These are phyloP conservation scores for Claviceps maximensis DNA, from an alignment of 2,329 filamentous ascomycete genomes.

Conservation along the genomic window DNA sequence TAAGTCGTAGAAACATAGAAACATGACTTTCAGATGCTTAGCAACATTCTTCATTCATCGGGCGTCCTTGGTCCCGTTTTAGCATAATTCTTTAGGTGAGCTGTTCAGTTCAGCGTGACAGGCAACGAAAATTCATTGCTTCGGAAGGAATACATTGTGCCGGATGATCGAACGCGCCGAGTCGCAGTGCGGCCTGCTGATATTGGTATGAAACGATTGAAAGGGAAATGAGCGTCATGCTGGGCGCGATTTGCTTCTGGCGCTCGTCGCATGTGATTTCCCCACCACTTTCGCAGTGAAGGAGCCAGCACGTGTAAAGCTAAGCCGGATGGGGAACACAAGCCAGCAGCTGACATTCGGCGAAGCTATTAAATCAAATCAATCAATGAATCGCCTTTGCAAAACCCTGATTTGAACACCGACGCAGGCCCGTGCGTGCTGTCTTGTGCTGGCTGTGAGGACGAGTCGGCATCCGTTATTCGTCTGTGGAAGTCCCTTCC, in stretches of 20 bases:
- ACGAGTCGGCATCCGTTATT: background rate
- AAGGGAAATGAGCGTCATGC: background rate
- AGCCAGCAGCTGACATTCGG: background rate
- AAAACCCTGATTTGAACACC: background rate
- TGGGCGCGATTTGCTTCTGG: background rate
- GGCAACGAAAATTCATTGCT: background rate
- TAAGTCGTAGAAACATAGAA: background rate
- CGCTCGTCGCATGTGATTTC: slow-evolving; percentile 5
- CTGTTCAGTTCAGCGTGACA: background rate
- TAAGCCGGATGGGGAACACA: background rate
- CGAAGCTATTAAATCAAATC: background rate
- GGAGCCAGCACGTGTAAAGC: slow-evolving; percentile 1
- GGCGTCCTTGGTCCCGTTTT: background rate
- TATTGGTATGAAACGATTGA: background rate
- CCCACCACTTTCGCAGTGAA: background rate
- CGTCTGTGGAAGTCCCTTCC: no score
- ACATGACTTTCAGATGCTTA: no score
- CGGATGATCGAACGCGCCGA: no score
- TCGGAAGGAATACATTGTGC: background rate
- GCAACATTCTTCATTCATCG: background rate
- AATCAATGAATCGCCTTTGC: background rate
- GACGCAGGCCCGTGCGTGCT: background rate
- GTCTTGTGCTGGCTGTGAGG: no score
- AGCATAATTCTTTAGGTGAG: background rate
- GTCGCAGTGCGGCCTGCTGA: background rate